Percentiles rank a stretch among this genome's conserved stretches.
phyloP scores from a whole-genome alignment of 2,329 filamentous ascomycete genomes.

The Penicillium concentricum region DNA sequence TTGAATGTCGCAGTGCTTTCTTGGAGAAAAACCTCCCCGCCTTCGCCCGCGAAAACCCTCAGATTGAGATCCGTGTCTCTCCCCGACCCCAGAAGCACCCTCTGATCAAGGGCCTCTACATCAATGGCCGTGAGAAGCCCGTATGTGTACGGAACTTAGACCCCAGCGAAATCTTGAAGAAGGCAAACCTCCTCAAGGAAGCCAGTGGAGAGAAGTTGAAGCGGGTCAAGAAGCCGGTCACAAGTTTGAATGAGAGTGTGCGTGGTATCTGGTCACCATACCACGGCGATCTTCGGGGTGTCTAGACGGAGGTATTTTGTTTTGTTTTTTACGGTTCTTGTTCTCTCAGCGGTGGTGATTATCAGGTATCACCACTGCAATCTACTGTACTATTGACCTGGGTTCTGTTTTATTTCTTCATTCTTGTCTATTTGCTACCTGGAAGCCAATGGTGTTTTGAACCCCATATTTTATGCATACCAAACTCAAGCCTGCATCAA shows the following conservation, averaged over 20 bases:
- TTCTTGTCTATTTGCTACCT: constrained; percentile 18
- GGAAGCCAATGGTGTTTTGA: constrained; percentile 13
- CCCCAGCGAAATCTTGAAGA: constrained; percentile 74
- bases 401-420: constrained; percentile 16
- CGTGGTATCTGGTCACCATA: constrained; percentile 65
- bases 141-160: constrained; percentile 88
- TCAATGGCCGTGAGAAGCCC: constrained; percentile 82
- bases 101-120: constrained; percentile 83
- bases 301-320: constrained; percentile 36
- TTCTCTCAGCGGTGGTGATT: constrained; percentile 8
- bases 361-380: constrained; percentile 16
- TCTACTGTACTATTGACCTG: constrained; percentile 32
- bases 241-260: constrained; percentile 63
- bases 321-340: constrained; percentile 8
- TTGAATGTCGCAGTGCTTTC: constrained; percentile 61
- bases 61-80: constrained; percentile 88
- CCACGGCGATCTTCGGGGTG: constrained; percentile 55
- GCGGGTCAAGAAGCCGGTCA: constrained; percentile 58
- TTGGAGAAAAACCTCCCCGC: constrained; percentile 71
- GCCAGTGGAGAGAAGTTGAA: constrained; percentile 51
- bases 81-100: constrained; percentile 89
- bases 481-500: constrained; percentile 19
- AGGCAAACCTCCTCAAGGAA: constrained; percentile 56
- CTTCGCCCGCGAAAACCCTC: constrained; percentile 79
- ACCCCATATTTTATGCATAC: constrained; percentile 24